These are phyloP conservation scores for Achaetomiella virescens DNA, from an alignment of 495 filamentous ascomycete species.

Conservation along the genomic window DNA sequence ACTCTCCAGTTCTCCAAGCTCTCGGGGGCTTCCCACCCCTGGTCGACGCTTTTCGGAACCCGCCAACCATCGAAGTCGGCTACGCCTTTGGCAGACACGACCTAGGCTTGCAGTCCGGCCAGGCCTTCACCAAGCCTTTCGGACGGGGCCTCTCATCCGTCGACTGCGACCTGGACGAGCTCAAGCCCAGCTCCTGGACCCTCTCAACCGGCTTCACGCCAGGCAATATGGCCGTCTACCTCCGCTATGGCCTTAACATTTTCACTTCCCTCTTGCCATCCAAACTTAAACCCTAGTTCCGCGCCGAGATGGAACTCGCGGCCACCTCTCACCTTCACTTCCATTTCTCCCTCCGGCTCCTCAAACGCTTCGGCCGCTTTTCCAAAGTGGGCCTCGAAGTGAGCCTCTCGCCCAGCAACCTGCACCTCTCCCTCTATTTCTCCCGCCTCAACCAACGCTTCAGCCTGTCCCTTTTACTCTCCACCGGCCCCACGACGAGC, in stretches of 20 bases:
- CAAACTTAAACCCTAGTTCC: conserved; percentile 2
- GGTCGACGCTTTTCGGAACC: conserved; percentile 13
- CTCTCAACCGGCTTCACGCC: conserved; percentile 16
- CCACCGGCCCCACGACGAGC: conserved; percentile 12
- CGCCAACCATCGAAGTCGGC: conserved; percentile 24
- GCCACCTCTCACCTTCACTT: conserved; percentile 17
- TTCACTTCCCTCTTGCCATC: conserved; percentile 3
- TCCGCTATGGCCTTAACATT: conserved; percentile 23
- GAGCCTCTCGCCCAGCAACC: conserved; percentile 20
- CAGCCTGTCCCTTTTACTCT: conserved; percentile 27
- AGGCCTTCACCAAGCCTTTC: conserved; percentile 18
- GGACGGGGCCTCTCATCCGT: conserved; percentile 16
- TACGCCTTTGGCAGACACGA: conserved; percentile 19
- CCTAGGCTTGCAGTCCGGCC: conserved; percentile 19
- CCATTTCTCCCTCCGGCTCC: conserved; percentile 21
- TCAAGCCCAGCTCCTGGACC: conserved; percentile 18
- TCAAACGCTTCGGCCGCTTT: conserved; percentile 21
- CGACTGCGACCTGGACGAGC: conserved; percentile 17
- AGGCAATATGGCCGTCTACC: conserved; percentile 16
- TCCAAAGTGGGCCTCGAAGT: conserved; percentile 25
- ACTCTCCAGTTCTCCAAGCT: conserved; percentile 16
- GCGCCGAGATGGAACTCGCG: conserved; percentile 23
- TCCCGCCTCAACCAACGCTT: conserved; percentile 34
- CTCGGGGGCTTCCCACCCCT: neutral
- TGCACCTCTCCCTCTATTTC: conserved; percentile 32